Conservation (phyloP, 2,329 filamentous ascomycete genomes). For the Dothidotthia symphoricarpi region DNA sequence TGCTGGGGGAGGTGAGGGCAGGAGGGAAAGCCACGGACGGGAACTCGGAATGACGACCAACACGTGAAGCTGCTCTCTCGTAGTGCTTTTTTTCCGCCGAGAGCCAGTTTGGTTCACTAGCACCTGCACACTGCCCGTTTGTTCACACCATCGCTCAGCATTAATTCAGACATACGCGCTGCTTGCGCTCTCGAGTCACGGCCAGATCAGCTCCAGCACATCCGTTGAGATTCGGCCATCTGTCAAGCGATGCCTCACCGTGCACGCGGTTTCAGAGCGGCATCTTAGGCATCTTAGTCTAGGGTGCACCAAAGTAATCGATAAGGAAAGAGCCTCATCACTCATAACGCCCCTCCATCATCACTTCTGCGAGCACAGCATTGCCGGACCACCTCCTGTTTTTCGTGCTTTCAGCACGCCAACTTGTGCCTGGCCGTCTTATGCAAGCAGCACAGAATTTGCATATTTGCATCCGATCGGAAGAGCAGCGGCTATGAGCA, state of each 20-base stretch:
- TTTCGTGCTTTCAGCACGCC: no score
- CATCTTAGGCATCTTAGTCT: slow-evolving; percentile 12
- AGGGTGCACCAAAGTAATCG: slow-evolving; percentile 6
- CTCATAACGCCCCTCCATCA: slow-evolving; percentile 2
- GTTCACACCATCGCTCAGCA: slow-evolving; percentile 15
- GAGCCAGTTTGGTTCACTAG: no score
- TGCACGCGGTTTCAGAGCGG: slow-evolving; percentile 6
- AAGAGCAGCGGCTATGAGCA: slow-evolving; percentile 16
- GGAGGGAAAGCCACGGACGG: slow-evolving; percentile 5
- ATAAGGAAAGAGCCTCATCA: slow-evolving; percentile 19
- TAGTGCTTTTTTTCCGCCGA: slow-evolving; percentile 1
- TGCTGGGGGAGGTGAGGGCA: slow-evolving; percentile 10
- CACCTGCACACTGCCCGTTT: slow-evolving; percentile 10
- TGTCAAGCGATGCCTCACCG: not conserved
- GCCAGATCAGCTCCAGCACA: not conserved
- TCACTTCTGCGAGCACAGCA: no score
- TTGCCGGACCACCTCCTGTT: no score
- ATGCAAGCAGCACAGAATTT: no score
- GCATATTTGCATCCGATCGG: slow-evolving; percentile 9
- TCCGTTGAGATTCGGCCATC: no score
- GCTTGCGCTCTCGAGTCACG: slow-evolving; percentile 9
- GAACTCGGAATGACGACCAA: slow-evolving; percentile 1
- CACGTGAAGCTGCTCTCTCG: no score
- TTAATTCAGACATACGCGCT: slow-evolving; percentile 11
- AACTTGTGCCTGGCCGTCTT: no score